These are phyloP conservation scores for Citrus maxima DNA, from an alignment of 345 rosid species.

Conservation along the genomic window DNA sequence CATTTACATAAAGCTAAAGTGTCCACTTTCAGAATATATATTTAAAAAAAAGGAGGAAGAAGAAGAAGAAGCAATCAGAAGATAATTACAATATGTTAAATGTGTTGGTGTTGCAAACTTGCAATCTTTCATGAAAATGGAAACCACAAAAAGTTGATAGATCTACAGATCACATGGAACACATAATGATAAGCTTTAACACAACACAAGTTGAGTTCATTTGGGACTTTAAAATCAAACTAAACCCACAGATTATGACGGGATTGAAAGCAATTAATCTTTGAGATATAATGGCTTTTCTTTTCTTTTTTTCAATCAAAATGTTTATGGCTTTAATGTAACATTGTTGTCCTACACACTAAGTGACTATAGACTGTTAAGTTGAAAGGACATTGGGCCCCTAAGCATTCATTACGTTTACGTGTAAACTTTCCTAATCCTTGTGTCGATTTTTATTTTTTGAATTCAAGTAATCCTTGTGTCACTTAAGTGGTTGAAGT, in stretches of 20 bases:
- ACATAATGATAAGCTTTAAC: neutral
- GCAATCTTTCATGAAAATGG: neutral
- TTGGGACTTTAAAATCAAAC: neutral
- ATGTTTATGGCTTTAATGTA: neutral
- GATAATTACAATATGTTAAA: neutral
- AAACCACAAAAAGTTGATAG: neutral
- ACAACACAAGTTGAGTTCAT: neutral
- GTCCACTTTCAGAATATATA: too few species aligned
- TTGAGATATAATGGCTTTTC: neutral
- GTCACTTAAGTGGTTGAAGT: too few species aligned
- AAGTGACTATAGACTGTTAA: neutral
- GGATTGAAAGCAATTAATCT: neutral
- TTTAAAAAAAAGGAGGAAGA: too few species aligned
- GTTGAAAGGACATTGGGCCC: neutral
- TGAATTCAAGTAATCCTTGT: neutral
- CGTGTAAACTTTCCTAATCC: conserved; percentile 8
- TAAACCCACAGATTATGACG: neutral
- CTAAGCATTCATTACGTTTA: conserved; percentile 7
- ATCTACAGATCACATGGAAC: neutral
- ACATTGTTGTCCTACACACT: neutral
- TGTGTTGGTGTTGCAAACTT: neutral
- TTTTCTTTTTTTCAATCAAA: neutral
- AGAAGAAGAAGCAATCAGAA: too few species aligned
- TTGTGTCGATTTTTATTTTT: neutral
- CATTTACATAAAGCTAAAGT: too few species aligned